Base-by-base conservation (phyloP, 2,329 filamentous ascomycete genomes). In the Botrytis porri region DNA sequence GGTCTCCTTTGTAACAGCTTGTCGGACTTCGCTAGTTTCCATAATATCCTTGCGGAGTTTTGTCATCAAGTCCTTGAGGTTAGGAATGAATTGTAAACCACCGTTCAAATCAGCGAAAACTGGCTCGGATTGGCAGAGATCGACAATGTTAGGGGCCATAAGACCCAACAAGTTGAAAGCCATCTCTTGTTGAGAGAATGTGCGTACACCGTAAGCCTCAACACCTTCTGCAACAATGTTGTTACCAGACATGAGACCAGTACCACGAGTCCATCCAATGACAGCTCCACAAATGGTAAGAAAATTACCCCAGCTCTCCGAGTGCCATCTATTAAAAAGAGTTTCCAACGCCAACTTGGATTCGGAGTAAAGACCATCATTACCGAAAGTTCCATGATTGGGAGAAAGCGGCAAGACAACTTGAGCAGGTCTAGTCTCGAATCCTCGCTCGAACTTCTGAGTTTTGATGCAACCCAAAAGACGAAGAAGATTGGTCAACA, bases 101-200 rank as follows among this genome's bases (percentile, higher is more conserved):
- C 97, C 96, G 84, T 99, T 99, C 70, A 99, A 87, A 83, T 99
- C 96, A 75, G 96, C 96, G 84, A 96, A 98, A 74, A 99, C 94
- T 18, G 96, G 97, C 84, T 98, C 94, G 62, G 89, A 87, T 85
- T 99, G 96, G 87, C 96, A 99, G 61, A 99, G 89, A 81, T 99
- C 94, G 78, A 97, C 95, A 79, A 99, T 93, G 41, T 91, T 88
- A 54, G 96, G 95, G 1, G 95, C 93, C 96, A 99, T 97, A 70
- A 99, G 89, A 78, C 96, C 95, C 62, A 99, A 89, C 77, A 99
- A 84, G 84, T 99, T 99, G 88, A 99, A 99, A 25, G 96, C 96
- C 96, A 99, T 99, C 84, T 99, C 96, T 82, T 97, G 94, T 84
- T 98, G 96, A 16, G 95, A 98, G 87, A 99, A 99, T 6, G 96